Conservation (phyloP, 2,329 filamentous ascomycete genomes). For the Neonectria ditissima region DNA sequence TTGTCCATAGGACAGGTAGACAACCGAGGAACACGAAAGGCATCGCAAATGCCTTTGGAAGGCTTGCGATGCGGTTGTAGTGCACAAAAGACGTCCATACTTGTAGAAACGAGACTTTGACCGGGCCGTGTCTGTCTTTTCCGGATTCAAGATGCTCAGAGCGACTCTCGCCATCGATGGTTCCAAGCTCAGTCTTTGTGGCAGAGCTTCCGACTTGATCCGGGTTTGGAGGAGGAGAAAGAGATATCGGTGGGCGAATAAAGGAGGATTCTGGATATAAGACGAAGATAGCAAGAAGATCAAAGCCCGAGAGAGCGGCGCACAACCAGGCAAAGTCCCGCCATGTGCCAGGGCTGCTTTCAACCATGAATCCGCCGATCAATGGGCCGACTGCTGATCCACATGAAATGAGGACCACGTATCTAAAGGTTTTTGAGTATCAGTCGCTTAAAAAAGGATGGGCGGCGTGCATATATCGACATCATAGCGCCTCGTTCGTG, state of each 20-base stretch:
- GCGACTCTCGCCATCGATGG: neutral
- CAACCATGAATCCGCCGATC: conserved; percentile 13
- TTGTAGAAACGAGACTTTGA: neutral
- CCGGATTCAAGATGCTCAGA: neutral
- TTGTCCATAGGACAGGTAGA: conserved; percentile 7
- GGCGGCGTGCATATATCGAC: conserved; percentile 1
- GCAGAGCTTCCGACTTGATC: neutral
- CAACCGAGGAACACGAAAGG: conserved; percentile 9
- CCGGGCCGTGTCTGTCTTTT: neutral
- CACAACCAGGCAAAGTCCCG: conserved; percentile 13
- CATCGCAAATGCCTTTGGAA: conserved; percentile 4
- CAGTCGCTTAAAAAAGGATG: too few species aligned
- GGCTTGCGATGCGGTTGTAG: neutral
- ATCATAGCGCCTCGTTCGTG: conserved; percentile 15
- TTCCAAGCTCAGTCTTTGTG: conserved; percentile 1
- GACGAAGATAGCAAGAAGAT: conserved; percentile 5
- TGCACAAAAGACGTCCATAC: conserved; percentile 9
- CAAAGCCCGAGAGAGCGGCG: conserved; percentile 8
- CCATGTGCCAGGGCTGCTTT: conserved; percentile 6
- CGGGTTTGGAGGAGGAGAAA: neutral
- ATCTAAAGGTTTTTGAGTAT: neutral
- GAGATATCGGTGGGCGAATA: neutral
- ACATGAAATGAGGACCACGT: conserved; percentile 11
- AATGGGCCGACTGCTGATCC: conserved; percentile 5
- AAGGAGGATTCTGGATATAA: conserved; percentile 11